Evolutionary conservation across 1,139 yeast species (phyloP).

Genomic region (Saccharomyces hybrid): DNA sequence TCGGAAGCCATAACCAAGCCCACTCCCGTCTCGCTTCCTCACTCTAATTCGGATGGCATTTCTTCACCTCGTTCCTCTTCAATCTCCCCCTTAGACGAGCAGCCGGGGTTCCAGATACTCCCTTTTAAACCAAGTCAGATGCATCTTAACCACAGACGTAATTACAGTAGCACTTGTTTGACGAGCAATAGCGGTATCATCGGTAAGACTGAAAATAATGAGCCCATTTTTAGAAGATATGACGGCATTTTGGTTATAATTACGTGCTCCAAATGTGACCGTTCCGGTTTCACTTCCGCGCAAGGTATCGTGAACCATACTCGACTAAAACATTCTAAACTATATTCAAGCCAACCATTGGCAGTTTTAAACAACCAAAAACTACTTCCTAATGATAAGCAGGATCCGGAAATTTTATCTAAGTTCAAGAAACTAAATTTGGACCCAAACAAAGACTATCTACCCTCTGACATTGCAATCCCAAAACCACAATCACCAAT

Average conservation of each 20-base stretch:
- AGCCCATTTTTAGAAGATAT: conserved; percentile 58
- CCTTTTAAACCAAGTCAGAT: conserved; percentile 20
- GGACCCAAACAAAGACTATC: conserved; percentile 30
- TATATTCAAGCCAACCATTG: conserved; percentile 64
- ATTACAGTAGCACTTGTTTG: conserved; percentile 32
- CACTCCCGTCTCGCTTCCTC: neutral
- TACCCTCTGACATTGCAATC: conserved; percentile 30
- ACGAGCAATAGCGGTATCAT: conserved; percentile 31
- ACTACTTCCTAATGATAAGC: conserved; percentile 48
- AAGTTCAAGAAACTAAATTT: conserved; percentile 36
- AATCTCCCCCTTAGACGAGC: neutral
- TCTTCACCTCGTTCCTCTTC: neutral
- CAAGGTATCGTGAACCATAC: conserved; percentile 77
- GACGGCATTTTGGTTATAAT: conserved; percentile 66
- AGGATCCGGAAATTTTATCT: conserved; percentile 48
- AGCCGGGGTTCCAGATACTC: neutral
- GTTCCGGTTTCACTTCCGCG: conserved; percentile 67
- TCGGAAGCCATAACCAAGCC: conserved; percentile 2
- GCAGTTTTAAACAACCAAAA: conserved; percentile 69
- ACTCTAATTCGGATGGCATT: conserved; percentile 1
- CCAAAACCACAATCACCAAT: conserved; percentile 12
- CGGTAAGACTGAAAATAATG: conserved; percentile 31
- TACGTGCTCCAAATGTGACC: conserved; percentile 58
- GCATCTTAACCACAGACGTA: conserved; percentile 31
- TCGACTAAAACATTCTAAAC: conserved; percentile 65